These are phyloP conservation scores for Prinsepia uniflora DNA, from an alignment of 306 rosid genomes.

Conservation along the genomic window DNA sequence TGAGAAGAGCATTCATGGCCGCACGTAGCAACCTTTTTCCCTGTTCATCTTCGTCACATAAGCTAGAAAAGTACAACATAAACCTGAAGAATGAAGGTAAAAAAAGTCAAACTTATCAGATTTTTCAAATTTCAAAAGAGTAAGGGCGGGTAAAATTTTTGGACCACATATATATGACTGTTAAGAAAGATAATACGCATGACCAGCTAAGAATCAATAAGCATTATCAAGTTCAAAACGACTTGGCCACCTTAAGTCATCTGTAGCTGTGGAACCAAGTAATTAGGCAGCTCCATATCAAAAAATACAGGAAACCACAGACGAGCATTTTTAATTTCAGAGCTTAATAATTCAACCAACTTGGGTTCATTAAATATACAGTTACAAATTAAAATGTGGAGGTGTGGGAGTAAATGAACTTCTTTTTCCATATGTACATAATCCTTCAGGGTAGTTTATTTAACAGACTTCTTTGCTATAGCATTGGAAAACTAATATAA, in stretches of 20 bases:
- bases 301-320: neutral
- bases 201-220: neutral
- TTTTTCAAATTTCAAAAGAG: slow-evolving; percentile 2
- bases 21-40: slow-evolving; percentile 62
- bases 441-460: neutral
- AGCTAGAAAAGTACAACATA: slow-evolving; percentile 61
- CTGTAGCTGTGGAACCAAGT: neutral
- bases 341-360: neutral
- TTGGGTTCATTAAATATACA: neutral
- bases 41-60: slow-evolving; percentile 59
- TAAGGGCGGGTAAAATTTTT: neutral
- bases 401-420: neutral
- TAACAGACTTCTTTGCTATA: neutral
- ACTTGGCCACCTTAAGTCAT: neutral
- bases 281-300: neutral
- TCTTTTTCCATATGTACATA: neutral
- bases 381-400: neutral
- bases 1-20: slow-evolving; percentile 58
- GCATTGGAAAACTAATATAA: neutral
- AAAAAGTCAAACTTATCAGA: slow-evolving; percentile 29
- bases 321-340: neutral
- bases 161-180: neutral
- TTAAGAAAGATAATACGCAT: neutral
- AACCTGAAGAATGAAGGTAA: slow-evolving; percentile 48
- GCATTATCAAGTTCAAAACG: neutral